Evolutionary conservation across 306 rosid species (phyloP).

Genomic region (Potentilla sterilis): DNA sequence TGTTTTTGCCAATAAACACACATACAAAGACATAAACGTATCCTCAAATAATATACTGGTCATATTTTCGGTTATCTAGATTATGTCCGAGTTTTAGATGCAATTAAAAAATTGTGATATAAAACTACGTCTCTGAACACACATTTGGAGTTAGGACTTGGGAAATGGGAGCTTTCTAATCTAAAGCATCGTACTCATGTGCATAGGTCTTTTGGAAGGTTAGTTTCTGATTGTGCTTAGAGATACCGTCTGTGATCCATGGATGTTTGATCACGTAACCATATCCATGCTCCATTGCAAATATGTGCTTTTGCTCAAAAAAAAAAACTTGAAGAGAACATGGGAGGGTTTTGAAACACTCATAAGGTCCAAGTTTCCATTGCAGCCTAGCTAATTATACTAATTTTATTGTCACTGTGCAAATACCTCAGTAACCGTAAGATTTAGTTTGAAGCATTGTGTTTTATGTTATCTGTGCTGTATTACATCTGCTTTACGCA

Average conservation of each 20-base stretch:
- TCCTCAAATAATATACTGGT: background rate
- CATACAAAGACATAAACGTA: too few species aligned
- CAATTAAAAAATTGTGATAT: background rate
- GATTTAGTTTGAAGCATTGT: background rate
- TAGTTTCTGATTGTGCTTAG: too few species aligned
- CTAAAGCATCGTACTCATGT: background rate
- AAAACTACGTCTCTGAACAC: too few species aligned
- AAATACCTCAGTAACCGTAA: background rate
- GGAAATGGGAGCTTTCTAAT: background rate
- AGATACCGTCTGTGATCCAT: too few species aligned
- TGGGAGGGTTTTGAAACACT: conserved; percentile 12
- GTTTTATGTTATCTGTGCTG: background rate
- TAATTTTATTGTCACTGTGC: background rate
- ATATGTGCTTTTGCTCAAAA: too few species aligned
- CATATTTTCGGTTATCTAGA: conserved; percentile 1
- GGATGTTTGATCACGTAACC: too few species aligned
- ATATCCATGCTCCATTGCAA: too few species aligned
- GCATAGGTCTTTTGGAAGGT: background rate
- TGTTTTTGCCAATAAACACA: background rate
- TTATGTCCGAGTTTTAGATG: too few species aligned
- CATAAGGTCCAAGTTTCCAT: conserved; percentile 5
- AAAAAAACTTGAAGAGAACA: background rate
- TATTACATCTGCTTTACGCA: too few species aligned
- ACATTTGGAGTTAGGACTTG: background rate
- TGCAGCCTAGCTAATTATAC: background rate